Evolutionary conservation across 2,329 filamentous ascomycete genomes (phyloP), one percentile per base, ranked within the genome.

Genomic region (Beauveria medogensis): DNA sequence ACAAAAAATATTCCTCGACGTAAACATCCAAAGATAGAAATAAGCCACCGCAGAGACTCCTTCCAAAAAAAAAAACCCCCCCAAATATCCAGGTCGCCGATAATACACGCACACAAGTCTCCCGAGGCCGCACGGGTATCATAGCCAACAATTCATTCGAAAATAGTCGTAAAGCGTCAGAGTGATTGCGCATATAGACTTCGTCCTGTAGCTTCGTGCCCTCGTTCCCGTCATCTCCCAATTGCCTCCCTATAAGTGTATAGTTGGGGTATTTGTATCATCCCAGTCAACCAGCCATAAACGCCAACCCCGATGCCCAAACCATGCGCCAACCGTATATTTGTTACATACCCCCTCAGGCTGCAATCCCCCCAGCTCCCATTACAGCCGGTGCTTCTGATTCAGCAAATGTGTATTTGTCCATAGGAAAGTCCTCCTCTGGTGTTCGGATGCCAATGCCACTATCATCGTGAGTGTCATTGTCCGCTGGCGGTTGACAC

Each of bases 381-480:
- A 71, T 74, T 64, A 77, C 66, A 34, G 65, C 67, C 59, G 75
- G 70, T 28, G 68, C 69, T 37, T 77, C 73, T 28, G 69, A 63
- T 43, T 71, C 71, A 14, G 74, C 67, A 62, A 79, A 81, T 10
- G 77, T 75, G 68, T 81, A 87, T 68, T 87, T 87, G 57, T 83
- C 81, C 70, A 84, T 79, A 1, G 80, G 76, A 52, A 84, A 85
- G 28, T 88, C 85, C 59, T 87, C 85, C 58, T 88, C 85, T 1
- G 85, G 84, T 5, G 84, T 87, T 55, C 84, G 77, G 67, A 91
- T 87, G 34, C 87, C 87, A 63, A 91, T 91, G 1, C 87, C 88
- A 67, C 88, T 91, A 65, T 91, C 89, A 65, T 91, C 88, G 63
- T 87, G 83, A 3, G 70, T 74, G 61, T 80, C 79, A 62, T 77